Conservation (phyloP, 257 asterid species). For the Plantago major region DNA sequence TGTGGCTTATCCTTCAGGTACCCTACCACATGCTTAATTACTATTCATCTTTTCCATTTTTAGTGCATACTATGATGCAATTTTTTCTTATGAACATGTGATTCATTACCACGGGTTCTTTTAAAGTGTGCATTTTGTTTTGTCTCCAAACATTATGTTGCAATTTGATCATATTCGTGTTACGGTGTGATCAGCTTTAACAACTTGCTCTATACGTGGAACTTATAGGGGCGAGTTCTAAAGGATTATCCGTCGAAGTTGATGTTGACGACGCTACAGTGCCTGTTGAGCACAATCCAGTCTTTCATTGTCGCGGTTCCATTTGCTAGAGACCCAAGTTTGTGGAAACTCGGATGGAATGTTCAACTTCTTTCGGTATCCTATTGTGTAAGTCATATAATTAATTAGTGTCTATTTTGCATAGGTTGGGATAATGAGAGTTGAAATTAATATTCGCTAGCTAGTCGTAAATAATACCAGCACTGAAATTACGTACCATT, state of each 20-base stretch:
- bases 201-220: not conserved
- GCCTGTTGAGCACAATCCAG: conserved; percentile 63
- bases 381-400: conserved; percentile 55
- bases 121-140: not conserved
- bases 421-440: too few species aligned
- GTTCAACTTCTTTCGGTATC: conserved; percentile 52
- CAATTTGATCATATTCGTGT: too few species aligned
- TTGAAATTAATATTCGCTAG: too few species aligned
- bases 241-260: conserved; percentile 75
- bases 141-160: too few species aligned
- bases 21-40: not conserved
- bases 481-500: too few species aligned
- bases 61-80: not conserved
- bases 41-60: not conserved
- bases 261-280: conserved; percentile 56
- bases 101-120: not conserved
- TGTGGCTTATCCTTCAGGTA: conserved; percentile 83
- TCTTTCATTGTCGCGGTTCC: conserved; percentile 56
- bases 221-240: conserved; percentile 42
- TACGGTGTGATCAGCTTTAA: not conserved
- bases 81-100: not conserved
- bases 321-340: conserved; percentile 48
- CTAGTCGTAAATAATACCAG: too few species aligned
- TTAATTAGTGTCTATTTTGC: not conserved
- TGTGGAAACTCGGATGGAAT: conserved; percentile 75